phyloP scores from a whole-genome alignment of 1,284 basidiomycete species.

The Ceraceosorus bombacis region DNA sequence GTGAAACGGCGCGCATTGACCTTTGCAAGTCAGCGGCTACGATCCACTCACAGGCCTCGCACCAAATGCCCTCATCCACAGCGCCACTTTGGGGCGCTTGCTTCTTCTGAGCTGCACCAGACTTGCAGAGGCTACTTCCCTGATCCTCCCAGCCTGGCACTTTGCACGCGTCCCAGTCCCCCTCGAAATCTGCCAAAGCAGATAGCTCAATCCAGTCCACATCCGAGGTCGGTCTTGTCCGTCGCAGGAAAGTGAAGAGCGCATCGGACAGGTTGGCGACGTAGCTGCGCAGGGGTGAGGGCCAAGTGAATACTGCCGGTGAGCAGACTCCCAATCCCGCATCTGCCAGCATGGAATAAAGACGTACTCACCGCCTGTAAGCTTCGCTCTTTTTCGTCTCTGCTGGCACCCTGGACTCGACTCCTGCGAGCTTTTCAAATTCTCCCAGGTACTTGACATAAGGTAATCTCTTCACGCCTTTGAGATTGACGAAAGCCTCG shows the following conservation, averaged over 20 bases:
- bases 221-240: constrained; percentile 79
- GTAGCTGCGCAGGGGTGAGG: constrained; percentile 15
- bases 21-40: constrained; percentile 8
- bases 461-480: constrained; percentile 70
- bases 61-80: constrained; percentile 71
- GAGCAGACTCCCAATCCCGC: not conserved
- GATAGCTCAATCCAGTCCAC: constrained; percentile 63
- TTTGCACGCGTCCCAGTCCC: constrained; percentile 69
- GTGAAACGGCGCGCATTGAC: no score
- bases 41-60: constrained; percentile 71
- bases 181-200: constrained; percentile 64
- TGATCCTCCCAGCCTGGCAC: constrained; percentile 65
- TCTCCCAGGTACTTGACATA: constrained; percentile 72
- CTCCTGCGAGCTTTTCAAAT: constrained; percentile 56
- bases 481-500: constrained; percentile 72
- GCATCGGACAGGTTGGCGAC: constrained; percentile 63
- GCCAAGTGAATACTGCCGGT: not conserved
- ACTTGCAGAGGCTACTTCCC: constrained; percentile 48
- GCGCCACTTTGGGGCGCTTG: not conserved
- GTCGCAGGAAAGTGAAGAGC: constrained; percentile 74
- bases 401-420: constrained; percentile 18
- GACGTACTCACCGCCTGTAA: constrained; percentile 17
- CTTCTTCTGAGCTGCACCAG: constrained; percentile 19
- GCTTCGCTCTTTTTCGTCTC: constrained; percentile 36
- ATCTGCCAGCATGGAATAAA: not conserved